These are phyloP conservation scores for Carpinus viminea DNA, from an alignment of 306 rosid species.

Conservation along the genomic window DNA sequence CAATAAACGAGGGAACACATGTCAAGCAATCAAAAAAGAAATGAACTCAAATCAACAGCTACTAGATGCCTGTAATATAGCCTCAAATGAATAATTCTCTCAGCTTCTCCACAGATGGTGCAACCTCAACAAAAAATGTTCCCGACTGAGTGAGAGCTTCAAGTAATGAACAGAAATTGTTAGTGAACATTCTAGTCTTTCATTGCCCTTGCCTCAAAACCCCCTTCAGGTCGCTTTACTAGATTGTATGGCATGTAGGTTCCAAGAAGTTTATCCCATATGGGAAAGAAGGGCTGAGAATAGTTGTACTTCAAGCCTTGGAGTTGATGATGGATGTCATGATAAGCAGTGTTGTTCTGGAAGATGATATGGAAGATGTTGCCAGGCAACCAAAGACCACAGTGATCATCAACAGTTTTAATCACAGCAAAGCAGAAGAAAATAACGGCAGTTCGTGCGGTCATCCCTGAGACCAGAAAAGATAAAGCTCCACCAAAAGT, in stretches of 20 bases:
- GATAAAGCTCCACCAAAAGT: constrained; percentile 85
- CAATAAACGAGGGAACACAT: constrained; percentile 33
- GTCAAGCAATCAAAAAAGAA: constrained; percentile 29
- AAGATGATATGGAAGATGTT: constrained; percentile 72
- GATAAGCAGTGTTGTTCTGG: constrained; percentile 89
- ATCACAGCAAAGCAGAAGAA: constrained; percentile 84
- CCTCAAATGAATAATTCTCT: constrained; percentile 17
- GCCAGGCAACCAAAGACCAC: constrained; percentile 89
- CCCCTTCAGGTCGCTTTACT: constrained; percentile 69
- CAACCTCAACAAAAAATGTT: constrained; percentile 18
- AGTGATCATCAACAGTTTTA: constrained; percentile 85
- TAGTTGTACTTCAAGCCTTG: constrained; percentile 81
- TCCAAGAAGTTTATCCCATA: constrained; percentile 82
- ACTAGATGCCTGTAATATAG: constrained; percentile 28
- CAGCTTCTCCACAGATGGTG: constrained; percentile 3
- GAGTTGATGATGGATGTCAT: constrained; percentile 90
- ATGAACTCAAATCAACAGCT: constrained; percentile 39
- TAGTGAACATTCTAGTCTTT: constrained; percentile 42
- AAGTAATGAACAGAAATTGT: constrained; percentile 14
- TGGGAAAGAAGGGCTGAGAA: constrained; percentile 87
- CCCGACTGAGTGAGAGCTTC: constrained; percentile 20
- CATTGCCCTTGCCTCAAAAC: constrained; percentile 59
- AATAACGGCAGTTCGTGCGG: constrained; percentile 70
- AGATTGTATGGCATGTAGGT: constrained; percentile 81
- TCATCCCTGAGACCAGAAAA: constrained; percentile 74